Percentiles rank a stretch among this genome's conserved stretches.
phyloP scores from a whole-genome alignment of 257 asterid species.

The Apocynum venetum region DNA sequence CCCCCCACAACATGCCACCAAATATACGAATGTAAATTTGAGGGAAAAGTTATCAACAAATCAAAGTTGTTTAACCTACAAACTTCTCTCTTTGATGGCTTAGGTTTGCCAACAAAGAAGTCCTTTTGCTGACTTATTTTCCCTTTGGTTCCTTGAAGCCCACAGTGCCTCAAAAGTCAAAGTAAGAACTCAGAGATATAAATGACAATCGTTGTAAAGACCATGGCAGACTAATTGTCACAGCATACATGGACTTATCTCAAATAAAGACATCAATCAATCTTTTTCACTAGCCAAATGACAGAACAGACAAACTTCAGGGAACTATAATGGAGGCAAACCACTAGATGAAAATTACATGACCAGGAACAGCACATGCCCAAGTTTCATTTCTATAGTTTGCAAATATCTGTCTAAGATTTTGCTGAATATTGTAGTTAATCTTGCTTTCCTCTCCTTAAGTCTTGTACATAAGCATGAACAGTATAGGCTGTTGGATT shows the following conservation, averaged over 20 bases:
- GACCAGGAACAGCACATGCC: background rate
- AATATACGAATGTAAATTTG: too few species aligned
- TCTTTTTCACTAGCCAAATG: background rate
- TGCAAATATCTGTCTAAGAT: background rate
- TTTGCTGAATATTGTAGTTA: background rate
- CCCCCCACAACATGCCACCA: too few species aligned
- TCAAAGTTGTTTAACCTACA: too few species aligned
- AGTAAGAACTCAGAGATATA: background rate
- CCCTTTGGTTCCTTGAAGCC: background rate
- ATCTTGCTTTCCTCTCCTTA: background rate
- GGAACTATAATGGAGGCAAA: background rate
- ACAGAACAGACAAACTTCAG: background rate
- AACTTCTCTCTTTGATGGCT: too few species aligned
- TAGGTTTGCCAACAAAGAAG: background rate
- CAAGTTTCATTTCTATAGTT: background rate
- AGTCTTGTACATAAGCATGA: background rate
- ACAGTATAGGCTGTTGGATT: background rate
- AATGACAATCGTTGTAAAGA: background rate
- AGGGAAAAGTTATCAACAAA: too few species aligned
- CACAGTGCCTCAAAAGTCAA: background rate
- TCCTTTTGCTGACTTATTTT: too few species aligned
- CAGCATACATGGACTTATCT: background rate
- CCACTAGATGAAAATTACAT: background rate
- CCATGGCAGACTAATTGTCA: background rate
- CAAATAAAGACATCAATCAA: background rate